Evolutionary conservation across 257 asterid species (phyloP).

Genomic region (Parsonsia alboflavescens): DNA sequence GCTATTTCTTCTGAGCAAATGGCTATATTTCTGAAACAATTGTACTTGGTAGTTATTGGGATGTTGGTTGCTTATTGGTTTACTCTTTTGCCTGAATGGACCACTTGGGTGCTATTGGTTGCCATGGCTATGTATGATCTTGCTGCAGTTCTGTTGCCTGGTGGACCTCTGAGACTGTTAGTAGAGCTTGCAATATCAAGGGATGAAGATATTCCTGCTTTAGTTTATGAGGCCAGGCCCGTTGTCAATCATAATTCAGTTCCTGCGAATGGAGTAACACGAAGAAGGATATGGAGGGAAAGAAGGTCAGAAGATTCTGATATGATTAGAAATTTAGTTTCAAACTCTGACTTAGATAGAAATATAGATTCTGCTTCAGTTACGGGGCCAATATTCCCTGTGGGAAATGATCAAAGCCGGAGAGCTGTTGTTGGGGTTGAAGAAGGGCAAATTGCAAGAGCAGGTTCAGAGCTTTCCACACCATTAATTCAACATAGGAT

Average conservation of each 20-base stretch:
- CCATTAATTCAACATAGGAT: conserved; percentile 66
- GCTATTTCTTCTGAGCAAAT: conserved; percentile 71
- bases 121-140: conserved; percentile 97
- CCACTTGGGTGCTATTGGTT: conserved; percentile 90
- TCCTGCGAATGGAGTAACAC: conserved; percentile 26
- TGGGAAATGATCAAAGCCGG: conserved; percentile 24
- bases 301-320: conserved; percentile 26
- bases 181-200: conserved; percentile 91
- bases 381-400: not conserved
- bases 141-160: conserved; percentile 94
- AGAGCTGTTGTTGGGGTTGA: conserved; percentile 38
- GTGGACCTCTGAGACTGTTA: conserved; percentile 87
- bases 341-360: conserved; percentile 17
- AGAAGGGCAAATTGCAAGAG: conserved; percentile 35
- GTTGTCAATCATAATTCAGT: conserved; percentile 31
- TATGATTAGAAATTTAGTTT: conserved; percentile 20
- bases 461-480: conserved; percentile 57
- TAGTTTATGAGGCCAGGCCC: conserved; percentile 95
- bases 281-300: conserved; percentile 82
- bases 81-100: conserved; percentile 96
- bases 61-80: conserved; percentile 95
- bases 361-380: conserved; percentile 11
- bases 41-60: conserved; percentile 81
- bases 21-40: conserved; percentile 68
- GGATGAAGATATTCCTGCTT: conserved; percentile 97